These are phyloP conservation scores for Aspergillus cristatus DNA, from an alignment of 495 filamentous ascomycete genomes.

Conservation along the genomic window DNA sequence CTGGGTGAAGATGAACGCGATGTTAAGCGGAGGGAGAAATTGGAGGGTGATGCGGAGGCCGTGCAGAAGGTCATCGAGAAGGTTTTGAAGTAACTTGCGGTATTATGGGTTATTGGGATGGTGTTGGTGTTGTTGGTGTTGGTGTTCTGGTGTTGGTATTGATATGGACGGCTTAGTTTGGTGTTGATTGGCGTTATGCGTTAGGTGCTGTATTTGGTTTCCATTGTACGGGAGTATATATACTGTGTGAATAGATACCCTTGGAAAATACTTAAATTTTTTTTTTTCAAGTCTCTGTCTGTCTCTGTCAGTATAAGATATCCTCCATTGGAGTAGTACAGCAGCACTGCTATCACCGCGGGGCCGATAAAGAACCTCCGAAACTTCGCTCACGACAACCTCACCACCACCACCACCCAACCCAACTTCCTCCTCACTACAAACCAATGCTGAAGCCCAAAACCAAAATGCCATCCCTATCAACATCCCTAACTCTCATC, in stretches of 20 bases:
- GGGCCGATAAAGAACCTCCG: too few species aligned
- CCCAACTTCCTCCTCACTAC: not conserved
- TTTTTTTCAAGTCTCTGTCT: not conserved
- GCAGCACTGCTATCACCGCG: too few species aligned
- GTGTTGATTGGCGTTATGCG: too few species aligned
- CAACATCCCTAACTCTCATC: slow-evolving; percentile 29
- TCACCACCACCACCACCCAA: not conserved
- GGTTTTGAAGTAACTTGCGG: too few species aligned
- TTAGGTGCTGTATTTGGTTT: too few species aligned
- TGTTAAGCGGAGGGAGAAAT: slow-evolving; percentile 30
- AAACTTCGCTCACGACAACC: too few species aligned
- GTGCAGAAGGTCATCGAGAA: slow-evolving; percentile 42
- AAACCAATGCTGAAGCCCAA: slow-evolving; percentile 15
- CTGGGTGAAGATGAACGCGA: slow-evolving; percentile 42
- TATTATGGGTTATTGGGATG: too few species aligned
- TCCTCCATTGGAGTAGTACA: not conserved
- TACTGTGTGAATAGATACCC: too few species aligned
- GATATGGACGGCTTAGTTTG: not conserved
- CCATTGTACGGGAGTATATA: not conserved
- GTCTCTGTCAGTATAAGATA: not conserved
- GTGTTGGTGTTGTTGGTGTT: too few species aligned
- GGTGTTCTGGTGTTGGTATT: not conserved
- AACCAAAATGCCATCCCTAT: slow-evolving; percentile 13
- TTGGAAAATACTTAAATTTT: too few species aligned
- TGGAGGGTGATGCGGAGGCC: slow-evolving; percentile 41